Conservation (phyloP, 2,329 filamentous ascomycete genomes). For the Ambrosiella beaveri region DNA sequence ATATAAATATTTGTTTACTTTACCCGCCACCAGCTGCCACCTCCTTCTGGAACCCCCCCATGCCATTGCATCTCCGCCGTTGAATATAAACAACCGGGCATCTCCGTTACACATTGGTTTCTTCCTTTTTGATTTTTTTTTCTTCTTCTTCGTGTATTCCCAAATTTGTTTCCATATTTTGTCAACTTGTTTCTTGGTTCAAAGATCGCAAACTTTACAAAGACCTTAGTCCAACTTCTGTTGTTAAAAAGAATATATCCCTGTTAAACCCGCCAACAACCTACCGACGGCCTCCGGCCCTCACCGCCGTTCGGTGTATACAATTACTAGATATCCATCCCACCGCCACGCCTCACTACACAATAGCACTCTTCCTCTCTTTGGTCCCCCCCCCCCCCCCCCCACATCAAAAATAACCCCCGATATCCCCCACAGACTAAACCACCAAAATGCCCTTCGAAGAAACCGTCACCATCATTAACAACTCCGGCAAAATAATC, state of each 20-base stretch:
- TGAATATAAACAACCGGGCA: conserved; percentile 8
- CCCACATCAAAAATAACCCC: background rate
- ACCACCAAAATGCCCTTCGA: conserved; percentile 25
- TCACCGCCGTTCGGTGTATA: background rate
- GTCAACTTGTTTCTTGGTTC: too few relatives aligned
- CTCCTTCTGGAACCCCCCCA: background rate
- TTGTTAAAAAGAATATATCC: too few relatives aligned
- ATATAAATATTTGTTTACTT: too few relatives aligned
- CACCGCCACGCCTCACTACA: background rate
- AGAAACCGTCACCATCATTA: conserved; percentile 77
- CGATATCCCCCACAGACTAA: background rate
- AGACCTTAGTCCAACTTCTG: too few relatives aligned
- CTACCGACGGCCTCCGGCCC: background rate
- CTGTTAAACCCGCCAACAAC: background rate
- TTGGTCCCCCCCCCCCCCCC: background rate
- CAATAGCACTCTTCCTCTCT: background rate
- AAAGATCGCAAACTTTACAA: too few relatives aligned
- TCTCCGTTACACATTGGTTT: background rate
- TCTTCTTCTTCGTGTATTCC: background rate
- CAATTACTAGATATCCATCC: background rate
- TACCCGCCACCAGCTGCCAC: background rate
- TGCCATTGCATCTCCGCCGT: background rate
- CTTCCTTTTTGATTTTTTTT: background rate
- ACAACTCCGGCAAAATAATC: conserved; percentile 79
- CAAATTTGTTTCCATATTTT: background rate